phyloP scores from a whole-genome alignment of 176 grass and related monocot species.

The Musa acuminata region DNA sequence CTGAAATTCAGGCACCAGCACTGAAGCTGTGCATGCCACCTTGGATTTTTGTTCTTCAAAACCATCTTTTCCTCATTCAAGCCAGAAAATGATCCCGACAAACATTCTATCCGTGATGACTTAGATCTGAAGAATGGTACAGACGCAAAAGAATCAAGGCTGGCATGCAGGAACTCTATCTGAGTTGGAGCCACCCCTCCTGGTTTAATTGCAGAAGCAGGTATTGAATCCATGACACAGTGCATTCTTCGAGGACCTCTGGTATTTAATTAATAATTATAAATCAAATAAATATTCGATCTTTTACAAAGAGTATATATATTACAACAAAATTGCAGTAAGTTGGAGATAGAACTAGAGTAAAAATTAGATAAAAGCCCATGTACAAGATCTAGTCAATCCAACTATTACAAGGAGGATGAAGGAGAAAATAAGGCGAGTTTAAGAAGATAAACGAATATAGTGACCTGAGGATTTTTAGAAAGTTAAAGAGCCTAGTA shows the following conservation, averaged over 20 bases:
- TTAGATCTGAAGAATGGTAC: slow-evolving; percentile 59
- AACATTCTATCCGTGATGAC: slow-evolving; percentile 31
- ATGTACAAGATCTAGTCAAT: background rate
- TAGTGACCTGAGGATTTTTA: too few species aligned
- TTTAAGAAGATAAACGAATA: background rate
- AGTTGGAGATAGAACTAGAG: background rate
- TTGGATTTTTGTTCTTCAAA: slow-evolving; percentile 83
- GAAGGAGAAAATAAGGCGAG: background rate
- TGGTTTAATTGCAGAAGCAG: slow-evolving; percentile 53
- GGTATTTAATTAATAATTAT: slow-evolving; percentile 11
- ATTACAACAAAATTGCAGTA: background rate
- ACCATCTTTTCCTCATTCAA: slow-evolving; percentile 44
- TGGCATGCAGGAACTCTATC: slow-evolving; percentile 40
- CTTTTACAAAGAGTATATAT: background rate
- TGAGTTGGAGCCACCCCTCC: slow-evolving; percentile 61
- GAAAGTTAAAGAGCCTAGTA: too few species aligned
- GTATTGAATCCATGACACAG: slow-evolving; percentile 85
- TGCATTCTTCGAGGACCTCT: slow-evolving; percentile 88
- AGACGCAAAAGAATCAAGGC: slow-evolving; percentile 31
- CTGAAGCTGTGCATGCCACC: slow-evolving; percentile 69
- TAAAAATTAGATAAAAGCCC: background rate
- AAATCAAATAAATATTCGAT: background rate
- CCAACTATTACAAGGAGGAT: background rate
- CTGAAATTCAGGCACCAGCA: slow-evolving; percentile 97
- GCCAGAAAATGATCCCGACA: slow-evolving; percentile 6